Percentiles rank a stretch among this genome's conserved stretches.
phyloP scores from a whole-genome alignment of 129 eudicot genomes.

The Tanacetum coccineum region DNA sequence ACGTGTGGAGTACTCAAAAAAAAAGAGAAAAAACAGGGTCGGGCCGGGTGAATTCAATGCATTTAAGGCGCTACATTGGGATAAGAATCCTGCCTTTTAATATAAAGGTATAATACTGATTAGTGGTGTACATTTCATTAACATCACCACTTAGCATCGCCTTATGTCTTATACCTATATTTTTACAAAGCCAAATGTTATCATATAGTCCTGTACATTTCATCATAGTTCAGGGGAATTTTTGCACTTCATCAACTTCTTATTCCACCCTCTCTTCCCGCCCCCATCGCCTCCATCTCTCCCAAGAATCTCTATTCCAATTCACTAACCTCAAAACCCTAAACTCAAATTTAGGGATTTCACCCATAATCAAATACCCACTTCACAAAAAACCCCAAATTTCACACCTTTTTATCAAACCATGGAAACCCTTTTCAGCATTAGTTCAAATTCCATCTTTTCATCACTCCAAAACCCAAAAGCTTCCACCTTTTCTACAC shows the following conservation, averaged over 20 bases:
- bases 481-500: background rate
- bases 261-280: constrained; percentile 26
- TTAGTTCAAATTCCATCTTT: constrained; percentile 11
- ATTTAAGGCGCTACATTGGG: too few species aligned
- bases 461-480: constrained; percentile 22
- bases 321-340: constrained; percentile 2
- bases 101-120: too few species aligned
- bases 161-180: too few species aligned
- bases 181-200: too few species aligned
- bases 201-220: background rate
- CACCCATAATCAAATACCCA: too few species aligned
- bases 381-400: constrained; percentile 18
- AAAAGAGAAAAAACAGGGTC: too few species aligned
- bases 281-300: constrained; percentile 27
- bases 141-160: too few species aligned
- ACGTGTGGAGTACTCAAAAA: too few species aligned
- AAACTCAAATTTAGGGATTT: background rate
- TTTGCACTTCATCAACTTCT: background rate
- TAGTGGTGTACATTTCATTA: too few species aligned
- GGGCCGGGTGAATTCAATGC: too few species aligned
- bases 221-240: background rate
- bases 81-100: too few species aligned
- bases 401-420: background rate
- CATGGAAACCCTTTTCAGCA: constrained; percentile 16
- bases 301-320: background rate